Base-by-base conservation (phyloP, 2,329 filamentous ascomycete genomes). In the Albophoma yamanashiensis region DNA sequence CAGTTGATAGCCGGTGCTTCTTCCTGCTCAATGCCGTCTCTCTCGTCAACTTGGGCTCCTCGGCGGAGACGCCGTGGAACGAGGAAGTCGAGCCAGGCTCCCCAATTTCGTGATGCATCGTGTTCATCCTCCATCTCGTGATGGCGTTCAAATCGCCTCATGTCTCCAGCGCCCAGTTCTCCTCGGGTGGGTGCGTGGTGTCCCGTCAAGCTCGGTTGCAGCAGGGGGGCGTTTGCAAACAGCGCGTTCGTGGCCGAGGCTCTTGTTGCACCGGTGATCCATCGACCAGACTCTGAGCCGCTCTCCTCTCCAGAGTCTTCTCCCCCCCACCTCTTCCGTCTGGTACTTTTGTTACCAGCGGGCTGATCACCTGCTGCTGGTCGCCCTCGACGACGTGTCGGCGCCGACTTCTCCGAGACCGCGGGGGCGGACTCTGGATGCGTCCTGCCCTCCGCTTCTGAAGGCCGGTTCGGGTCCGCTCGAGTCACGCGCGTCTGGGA, bases 1-100 rank as follows among this genome's bases (percentile, higher is more conserved):
- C 68, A 69, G 40, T 67, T 60, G 9, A 50, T 62, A 58, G 47
- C 56, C 50, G 58, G 58, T 27, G 38, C 43, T 8, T 45, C 52
- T 52, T 52, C 53, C 15, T 20, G 15, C 42, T 15, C 39, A 22
- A 20, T 20, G 39, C 20, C 11, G 6, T 34, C 56, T 12, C 15
- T 11, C 42, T 57, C 43, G 59, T 62, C 1, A 59, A 57, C 15
- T 63, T 62, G 11, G 59, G 56, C 6, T 62, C 59, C 8, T 59
- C 50, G 5, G 11, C 50, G 50, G 9, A 53, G 31, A 14, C 20
- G 20, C 27, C 31, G 3, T 9, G 31, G 31, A 11, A 36, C 11
- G 20, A 53, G 31, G 22, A n/a, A 53, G 31, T 12, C 11, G 20
- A 36, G 50, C 50, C 50, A 53, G n/a, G 31, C 9, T 31, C 31